phyloP scores from a whole-genome alignment of 345 rosid genomes.

The Populus alba region DNA sequence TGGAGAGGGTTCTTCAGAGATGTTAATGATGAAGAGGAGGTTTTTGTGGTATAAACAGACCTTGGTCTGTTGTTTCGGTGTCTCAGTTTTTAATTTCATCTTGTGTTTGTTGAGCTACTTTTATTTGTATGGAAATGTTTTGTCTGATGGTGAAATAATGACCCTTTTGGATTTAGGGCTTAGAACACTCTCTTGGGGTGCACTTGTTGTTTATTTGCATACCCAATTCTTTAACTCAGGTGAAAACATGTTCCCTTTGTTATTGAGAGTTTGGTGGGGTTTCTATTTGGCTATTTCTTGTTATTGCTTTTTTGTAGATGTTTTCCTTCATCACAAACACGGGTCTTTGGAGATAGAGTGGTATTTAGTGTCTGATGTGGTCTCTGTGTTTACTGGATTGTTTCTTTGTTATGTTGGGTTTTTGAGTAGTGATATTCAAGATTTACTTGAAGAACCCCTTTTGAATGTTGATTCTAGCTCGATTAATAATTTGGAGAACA shows the following conservation, averaged over 20 bases:
- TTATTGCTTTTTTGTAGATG: constrained; percentile 55
- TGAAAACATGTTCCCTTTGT: constrained; percentile 39
- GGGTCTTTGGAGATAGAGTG: constrained; percentile 20
- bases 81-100: constrained; percentile 50
- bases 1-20: background rate
- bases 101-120: constrained; percentile 55
- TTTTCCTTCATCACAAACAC: constrained; percentile 35
- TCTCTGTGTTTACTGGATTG: constrained; percentile 45
- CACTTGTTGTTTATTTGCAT: constrained; percentile 38
- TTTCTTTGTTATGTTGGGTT: constrained; percentile 56
- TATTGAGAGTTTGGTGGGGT: constrained; percentile 72
- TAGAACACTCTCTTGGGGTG: constrained; percentile 67
- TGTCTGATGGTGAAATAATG: constrained; percentile 49
- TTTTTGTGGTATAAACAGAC: constrained; percentile 17
- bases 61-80: constrained; percentile 47
- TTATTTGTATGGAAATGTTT: constrained; percentile 56
- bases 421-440: constrained; percentile 31
- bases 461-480: constrained; percentile 24
- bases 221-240: constrained; percentile 24
- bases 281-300: constrained; percentile 53
- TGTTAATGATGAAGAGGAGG: background rate
- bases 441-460: constrained; percentile 40
- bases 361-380: constrained; percentile 43
- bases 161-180: constrained; percentile 57
- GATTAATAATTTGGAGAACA: background rate